Percentiles rank a stretch among this genome's conserved stretches.
Evolutionary conservation across 1,284 basidiomycete species (phyloP).

Genomic region (Meripilus lineatus): DNA sequence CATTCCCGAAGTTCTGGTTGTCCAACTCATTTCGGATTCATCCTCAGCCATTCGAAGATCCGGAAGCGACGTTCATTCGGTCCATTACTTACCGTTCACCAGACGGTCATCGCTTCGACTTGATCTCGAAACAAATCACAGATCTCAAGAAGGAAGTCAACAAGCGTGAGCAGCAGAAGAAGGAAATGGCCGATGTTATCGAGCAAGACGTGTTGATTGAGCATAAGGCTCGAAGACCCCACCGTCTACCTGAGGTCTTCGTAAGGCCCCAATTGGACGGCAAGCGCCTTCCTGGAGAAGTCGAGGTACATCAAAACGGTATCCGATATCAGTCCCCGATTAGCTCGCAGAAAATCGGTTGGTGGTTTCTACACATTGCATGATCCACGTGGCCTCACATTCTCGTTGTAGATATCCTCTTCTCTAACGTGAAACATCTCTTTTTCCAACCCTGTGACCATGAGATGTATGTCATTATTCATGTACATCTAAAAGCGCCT

Average conservation of each 20-base stretch:
- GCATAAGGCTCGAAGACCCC: conserved; percentile 80
- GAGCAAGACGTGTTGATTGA: conserved; percentile 91
- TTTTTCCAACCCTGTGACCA: conserved; percentile 99
- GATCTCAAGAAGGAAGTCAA: conserved; percentile 96
- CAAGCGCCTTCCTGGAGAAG: conserved; percentile 90
- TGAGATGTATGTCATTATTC: conserved; percentile 92
- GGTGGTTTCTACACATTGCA: background rate
- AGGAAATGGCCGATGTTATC: conserved; percentile 96
- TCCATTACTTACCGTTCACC: conserved; percentile 92
- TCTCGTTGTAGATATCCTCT: conserved; percentile 78
- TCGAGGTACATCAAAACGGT: conserved; percentile 98
- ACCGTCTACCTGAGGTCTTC: conserved; percentile 88
- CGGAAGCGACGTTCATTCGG: conserved; percentile 94
- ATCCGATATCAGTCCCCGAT: conserved; percentile 88
- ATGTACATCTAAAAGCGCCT: conserved; percentile 91
- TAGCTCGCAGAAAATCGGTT: conserved; percentile 87
- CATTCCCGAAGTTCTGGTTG: background rate
- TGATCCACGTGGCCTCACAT: background rate
- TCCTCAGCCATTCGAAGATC: conserved; percentile 89
- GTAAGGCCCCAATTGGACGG: conserved; percentile 92
- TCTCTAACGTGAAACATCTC: conserved; percentile 97
- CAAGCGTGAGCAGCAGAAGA: conserved; percentile 96
- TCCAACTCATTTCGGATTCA: conserved; percentile 5
- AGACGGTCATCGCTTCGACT: conserved; percentile 86
- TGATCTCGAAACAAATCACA: conserved; percentile 88